Conservation (phyloP, 2,329 filamentous ascomycete genomes). For the Drechslerella coelobrocha region DNA sequence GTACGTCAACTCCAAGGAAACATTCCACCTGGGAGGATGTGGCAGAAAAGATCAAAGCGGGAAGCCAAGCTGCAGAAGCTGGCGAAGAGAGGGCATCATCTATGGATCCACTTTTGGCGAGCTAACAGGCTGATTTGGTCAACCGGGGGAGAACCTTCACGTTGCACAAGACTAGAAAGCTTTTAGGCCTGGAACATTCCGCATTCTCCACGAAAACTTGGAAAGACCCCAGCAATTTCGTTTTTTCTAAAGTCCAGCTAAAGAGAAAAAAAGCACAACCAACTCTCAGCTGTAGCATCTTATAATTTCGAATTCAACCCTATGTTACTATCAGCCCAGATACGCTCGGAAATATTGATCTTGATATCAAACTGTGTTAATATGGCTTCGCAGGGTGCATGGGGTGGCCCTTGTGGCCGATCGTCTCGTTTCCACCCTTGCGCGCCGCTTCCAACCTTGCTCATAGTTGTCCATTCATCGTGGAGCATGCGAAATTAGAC, state of each 20-base stretch:
- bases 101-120: constrained; percentile 2
- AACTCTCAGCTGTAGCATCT: too few relatives aligned
- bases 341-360: too few relatives aligned
- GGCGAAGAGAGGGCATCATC: not conserved
- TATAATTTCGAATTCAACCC: too few relatives aligned
- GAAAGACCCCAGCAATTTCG: constrained; percentile 5
- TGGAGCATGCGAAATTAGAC: constrained; percentile 10
- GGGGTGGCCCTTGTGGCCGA: too few relatives aligned
- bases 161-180: constrained; percentile 22
- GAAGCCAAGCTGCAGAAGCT: not conserved
- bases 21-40: too few relatives aligned
- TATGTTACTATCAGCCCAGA: too few relatives aligned
- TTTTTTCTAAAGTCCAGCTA: too few relatives aligned
- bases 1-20: too few relatives aligned
- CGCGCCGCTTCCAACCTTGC: not conserved
- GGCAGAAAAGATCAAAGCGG: constrained; percentile 19
- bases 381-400: too few relatives aligned
- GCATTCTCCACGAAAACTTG: not conserved
- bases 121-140: constrained; percentile 10
- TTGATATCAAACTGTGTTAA: too few relatives aligned
- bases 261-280: too few relatives aligned
- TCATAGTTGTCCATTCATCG: not conserved
- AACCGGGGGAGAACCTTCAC: constrained; percentile 6
- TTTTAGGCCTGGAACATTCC: not conserved
- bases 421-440: too few relatives aligned